A percentile compares a stretch with the other conserved stretches of the same genome.
Conservation (phyloP, 805 yeast species). For the Metschnikowia hibisci region DNA sequence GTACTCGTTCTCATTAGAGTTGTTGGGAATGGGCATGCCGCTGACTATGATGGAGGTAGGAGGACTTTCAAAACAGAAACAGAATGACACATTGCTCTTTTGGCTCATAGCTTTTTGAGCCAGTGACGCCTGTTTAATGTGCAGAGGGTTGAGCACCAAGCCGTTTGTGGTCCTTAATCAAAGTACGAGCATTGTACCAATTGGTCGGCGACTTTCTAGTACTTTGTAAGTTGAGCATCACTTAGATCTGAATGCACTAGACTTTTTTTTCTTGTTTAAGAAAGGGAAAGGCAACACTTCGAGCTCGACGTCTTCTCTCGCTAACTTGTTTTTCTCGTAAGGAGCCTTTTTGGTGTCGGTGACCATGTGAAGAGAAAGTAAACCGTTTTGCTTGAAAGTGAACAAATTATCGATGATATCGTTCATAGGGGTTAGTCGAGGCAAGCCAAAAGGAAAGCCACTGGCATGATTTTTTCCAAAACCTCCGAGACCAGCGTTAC, state of each 20-base stretch:
- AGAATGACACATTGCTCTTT: slow-evolving; percentile 21
- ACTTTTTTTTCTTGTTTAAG: slow-evolving; percentile 24
- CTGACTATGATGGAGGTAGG: slow-evolving; percentile 26
- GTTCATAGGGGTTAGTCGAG: slow-evolving; percentile 18
- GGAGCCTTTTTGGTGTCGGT: slow-evolving; percentile 15
- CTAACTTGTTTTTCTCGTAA: slow-evolving; percentile 16
- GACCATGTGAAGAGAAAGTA: slow-evolving; percentile 16
- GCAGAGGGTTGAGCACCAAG: slow-evolving; percentile 24
- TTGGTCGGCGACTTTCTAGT: slow-evolving; percentile 26
- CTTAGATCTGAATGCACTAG: slow-evolving; percentile 25
- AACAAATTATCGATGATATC: slow-evolving; percentile 21
- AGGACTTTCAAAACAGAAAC: slow-evolving; percentile 26
- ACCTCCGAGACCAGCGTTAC: slow-evolving; percentile 21
- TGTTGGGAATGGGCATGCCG: slow-evolving; percentile 37
- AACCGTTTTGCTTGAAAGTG: slow-evolving; percentile 15
- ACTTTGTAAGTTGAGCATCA: slow-evolving; percentile 23
- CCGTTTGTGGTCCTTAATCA: slow-evolving; percentile 23
- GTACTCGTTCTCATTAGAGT: slow-evolving; percentile 20
- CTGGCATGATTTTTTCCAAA: slow-evolving; percentile 20
- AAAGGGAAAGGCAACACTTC: slow-evolving; percentile 19
- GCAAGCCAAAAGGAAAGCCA: slow-evolving; percentile 22
- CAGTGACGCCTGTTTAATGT: slow-evolving; percentile 22
- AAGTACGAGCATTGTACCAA: slow-evolving; percentile 28
- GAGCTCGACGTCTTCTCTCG: slow-evolving; percentile 20
- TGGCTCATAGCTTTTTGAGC: slow-evolving; percentile 21